A percentile compares a stretch with the other conserved stretches of the same genome.
Conservation (phyloP, 305 asterid species). For the Solanum hybrid region DNA sequence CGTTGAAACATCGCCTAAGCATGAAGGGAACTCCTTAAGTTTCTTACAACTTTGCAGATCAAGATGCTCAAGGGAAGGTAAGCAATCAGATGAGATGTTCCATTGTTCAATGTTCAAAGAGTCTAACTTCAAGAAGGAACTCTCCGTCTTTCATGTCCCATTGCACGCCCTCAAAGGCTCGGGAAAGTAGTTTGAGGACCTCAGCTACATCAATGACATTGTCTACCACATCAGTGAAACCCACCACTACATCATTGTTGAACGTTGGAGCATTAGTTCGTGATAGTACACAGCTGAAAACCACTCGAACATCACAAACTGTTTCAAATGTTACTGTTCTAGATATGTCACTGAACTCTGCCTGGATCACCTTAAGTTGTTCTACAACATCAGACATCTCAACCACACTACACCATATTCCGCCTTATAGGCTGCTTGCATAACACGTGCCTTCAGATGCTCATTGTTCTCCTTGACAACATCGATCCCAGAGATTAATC, state of each 20-base stretch:
- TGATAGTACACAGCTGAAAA: not conserved
- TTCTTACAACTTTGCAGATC: not conserved
- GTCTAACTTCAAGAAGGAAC: not conserved
- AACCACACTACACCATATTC: conserved; percentile 16
- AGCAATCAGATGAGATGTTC: not conserved
- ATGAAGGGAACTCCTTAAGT: not conserved
- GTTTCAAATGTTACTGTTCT: not conserved
- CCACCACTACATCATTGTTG: conserved; percentile 1
- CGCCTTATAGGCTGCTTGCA: not conserved
- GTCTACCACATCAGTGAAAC: conserved; percentile 1
- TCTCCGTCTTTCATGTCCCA: not conserved
- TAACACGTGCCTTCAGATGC: not conserved
- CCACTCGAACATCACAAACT: too few relatives aligned
- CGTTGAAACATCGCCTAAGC: not conserved
- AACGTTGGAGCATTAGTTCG: not conserved
- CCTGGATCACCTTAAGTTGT: not conserved
- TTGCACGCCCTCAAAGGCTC: not conserved
- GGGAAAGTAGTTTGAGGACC: not conserved
- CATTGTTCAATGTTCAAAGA: not conserved
- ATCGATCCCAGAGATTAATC: not conserved
- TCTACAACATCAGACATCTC: not conserved
- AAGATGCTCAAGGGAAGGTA: not conserved
- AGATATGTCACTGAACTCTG: not conserved
- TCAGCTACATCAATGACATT: not conserved
- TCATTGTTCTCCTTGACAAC: not conserved